A percentile compares a stretch with the other conserved stretches of the same genome.
Evolutionary conservation across 208 protist genomes (phyloP).

Genomic region (Leptomonas seymouri): DNA sequence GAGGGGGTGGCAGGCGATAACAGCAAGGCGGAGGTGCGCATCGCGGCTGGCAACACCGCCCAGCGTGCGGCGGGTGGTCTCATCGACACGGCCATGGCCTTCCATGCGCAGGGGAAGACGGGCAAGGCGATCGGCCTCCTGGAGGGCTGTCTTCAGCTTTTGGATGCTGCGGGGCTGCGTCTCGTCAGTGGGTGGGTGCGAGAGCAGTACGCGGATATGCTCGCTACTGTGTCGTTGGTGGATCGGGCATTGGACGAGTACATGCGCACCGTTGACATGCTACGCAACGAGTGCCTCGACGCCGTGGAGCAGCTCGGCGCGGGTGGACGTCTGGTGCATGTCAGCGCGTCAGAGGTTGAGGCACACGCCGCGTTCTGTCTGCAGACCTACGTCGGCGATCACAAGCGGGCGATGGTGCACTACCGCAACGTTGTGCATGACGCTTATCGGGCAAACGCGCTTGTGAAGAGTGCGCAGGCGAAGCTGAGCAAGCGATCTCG

Average conservation of each 20-base stretch:
- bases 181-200: conserved; percentile 54
- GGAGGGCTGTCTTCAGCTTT: conserved; percentile 53
- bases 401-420: conserved; percentile 62
- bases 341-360: conserved; percentile 63
- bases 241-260: conserved; percentile 70
- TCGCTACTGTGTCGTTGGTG: conserved; percentile 48
- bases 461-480: conserved; percentile 25
- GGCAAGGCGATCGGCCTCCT: conserved; percentile 62
- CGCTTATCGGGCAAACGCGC: conserved; percentile 4
- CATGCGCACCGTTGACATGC: conserved; percentile 43
- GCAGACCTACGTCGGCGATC: conserved; percentile 73
- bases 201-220: conserved; percentile 68
- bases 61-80: conserved; percentile 55
- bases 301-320: conserved; percentile 32
- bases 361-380: conserved; percentile 69
- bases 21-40: conserved; percentile 6
- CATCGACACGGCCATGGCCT: conserved; percentile 61
- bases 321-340: conserved; percentile 27
- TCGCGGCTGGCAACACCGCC: conserved; percentile 28
- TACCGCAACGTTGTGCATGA: conserved; percentile 49
- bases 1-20: not conserved
- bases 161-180: conserved; percentile 49
- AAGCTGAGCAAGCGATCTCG: conserved; percentile 22
- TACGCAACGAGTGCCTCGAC: conserved; percentile 32
- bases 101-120: conserved; percentile 46